A percentile compares a stretch with the other conserved stretches of the same genome.
phyloP scores from a whole-genome alignment of 1,139 yeast genomes.

The Candida tropicalis region DNA sequence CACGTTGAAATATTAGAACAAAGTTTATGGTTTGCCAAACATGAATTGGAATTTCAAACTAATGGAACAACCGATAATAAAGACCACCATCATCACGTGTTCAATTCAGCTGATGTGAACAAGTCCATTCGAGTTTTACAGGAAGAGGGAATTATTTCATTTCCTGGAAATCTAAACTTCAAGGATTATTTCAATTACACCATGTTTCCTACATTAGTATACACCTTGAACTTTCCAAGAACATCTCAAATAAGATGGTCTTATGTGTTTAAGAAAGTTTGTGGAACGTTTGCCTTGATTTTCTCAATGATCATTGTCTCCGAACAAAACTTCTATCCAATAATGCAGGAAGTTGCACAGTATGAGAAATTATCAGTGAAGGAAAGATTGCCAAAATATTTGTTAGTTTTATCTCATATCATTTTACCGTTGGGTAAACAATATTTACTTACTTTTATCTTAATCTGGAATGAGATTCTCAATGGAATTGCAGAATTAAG shows the following conservation, averaged over 20 bases:
- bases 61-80: slow-evolving; percentile 22
- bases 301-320: slow-evolving; percentile 81
- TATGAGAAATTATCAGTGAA: slow-evolving; percentile 50
- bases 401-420: slow-evolving; percentile 67
- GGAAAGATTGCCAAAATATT: slow-evolving; percentile 54
- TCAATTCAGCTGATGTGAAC: slow-evolving; percentile 13
- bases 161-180: slow-evolving; percentile 71
- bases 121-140: slow-evolving; percentile 23
- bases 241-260: slow-evolving; percentile 67
- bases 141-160: slow-evolving; percentile 33
- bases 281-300: slow-evolving; percentile 86
- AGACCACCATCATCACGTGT: slow-evolving; percentile 14
- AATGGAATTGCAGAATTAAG: slow-evolving; percentile 89
- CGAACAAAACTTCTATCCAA: slow-evolving; percentile 75
- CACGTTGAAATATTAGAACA: slow-evolving; percentile 37
- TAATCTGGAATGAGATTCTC: slow-evolving; percentile 95
- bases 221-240: slow-evolving; percentile 78
- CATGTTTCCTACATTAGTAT: slow-evolving; percentile 89
- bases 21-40: slow-evolving; percentile 62
- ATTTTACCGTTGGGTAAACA: slow-evolving; percentile 76
- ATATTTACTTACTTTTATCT: slow-evolving; percentile 77
- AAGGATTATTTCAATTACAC: slow-evolving; percentile 71
- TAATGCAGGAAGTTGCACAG: slow-evolving; percentile 60
- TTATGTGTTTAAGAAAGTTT: slow-evolving; percentile 66
- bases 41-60: slow-evolving; percentile 58